Base-by-base conservation (phyloP, 441 rosid species). In the Erodium moschatum region DNA sequence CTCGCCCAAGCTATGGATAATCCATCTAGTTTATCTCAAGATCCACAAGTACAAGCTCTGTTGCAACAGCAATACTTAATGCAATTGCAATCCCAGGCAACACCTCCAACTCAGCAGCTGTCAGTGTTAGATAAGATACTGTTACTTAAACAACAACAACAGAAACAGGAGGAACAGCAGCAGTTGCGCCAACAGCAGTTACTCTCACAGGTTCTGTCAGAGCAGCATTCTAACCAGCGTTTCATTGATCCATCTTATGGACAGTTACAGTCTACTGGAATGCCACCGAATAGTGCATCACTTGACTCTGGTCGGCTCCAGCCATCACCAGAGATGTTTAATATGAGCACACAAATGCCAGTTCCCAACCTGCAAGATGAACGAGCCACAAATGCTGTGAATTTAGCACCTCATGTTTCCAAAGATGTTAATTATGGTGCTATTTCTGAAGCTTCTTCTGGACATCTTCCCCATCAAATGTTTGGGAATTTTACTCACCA, bases 31-130 rank as follows among this genome's bases (percentile, higher is more conserved):
- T 79, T 90, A 70, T 56, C 94, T 70, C 96, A 85, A 58, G 97
- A 90, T 64, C 83, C 87, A 61, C 98, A 86, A 56, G 66, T 89
- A 65, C 80, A 87, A 66, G 86, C 82, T 69, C 66, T 87, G 80
- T 73, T 92, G 84, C 99, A 89, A 66, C 95, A 89, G 80, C 96
- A 92, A 76, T 87, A 84, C 70, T 66, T 90, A 73, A 61, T 90
- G 80, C 91, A 86, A 82, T 72, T 88, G 74, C 96, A 83, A 70
- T 77, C 97, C 62, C 97, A 84, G 82, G 67, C 84, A 60, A 74
- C 88, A 63, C 78, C 78, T 69, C 81, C 89, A 69, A 69, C 96
- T 4, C 97, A 85, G 74, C 91, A 89, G 83, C 80, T 89, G 70
- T 82, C 84, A 6, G 67, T 86, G 61, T 70, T 93, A 67, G 96